Conservation (phyloP, 1,139 yeast genomes). For the Saccharomyces uvarum region DNA sequence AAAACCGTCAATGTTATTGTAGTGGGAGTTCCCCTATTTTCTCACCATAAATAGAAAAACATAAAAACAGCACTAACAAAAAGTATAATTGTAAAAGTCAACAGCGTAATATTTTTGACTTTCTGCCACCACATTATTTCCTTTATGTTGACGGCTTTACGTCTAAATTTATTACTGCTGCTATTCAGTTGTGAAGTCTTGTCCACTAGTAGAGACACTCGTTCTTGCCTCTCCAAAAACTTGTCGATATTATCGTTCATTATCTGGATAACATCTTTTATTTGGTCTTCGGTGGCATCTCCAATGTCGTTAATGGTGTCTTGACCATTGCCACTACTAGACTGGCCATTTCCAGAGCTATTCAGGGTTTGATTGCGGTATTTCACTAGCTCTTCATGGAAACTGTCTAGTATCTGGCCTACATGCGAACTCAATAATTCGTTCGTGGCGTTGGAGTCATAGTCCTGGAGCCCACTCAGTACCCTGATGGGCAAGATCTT, state of each 20-base stretch:
- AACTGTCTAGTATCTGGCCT: conserved; percentile 23
- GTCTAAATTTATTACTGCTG: conserved; percentile 64
- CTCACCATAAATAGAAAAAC: conserved; percentile 16
- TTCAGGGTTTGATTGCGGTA: conserved; percentile 20
- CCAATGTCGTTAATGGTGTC: conserved; percentile 9
- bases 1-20: not conserved
- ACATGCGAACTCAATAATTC: conserved; percentile 19
- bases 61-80: conserved; percentile 20
- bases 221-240: conserved; percentile 72
- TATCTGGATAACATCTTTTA: conserved; percentile 36
- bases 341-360: not conserved
- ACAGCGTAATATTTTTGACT: conserved; percentile 21
- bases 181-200: conserved; percentile 72
- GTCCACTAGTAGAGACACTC: conserved; percentile 64
- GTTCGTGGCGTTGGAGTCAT: conserved; percentile 12
- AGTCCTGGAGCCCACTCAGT: conserved; percentile 26
- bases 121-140: conserved; percentile 61
- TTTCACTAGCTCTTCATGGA: conserved; percentile 27
- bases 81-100: conserved; percentile 20
- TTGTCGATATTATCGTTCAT: conserved; percentile 67
- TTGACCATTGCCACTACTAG: not conserved
- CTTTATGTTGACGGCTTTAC: conserved; percentile 57
- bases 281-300: conserved; percentile 26
- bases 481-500: conserved; percentile 29
- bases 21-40: not conserved